These are phyloP conservation scores for Cadophora luteo-olivacea DNA, from an alignment of 2,329 filamentous ascomycete genomes.

Conservation along the genomic window DNA sequence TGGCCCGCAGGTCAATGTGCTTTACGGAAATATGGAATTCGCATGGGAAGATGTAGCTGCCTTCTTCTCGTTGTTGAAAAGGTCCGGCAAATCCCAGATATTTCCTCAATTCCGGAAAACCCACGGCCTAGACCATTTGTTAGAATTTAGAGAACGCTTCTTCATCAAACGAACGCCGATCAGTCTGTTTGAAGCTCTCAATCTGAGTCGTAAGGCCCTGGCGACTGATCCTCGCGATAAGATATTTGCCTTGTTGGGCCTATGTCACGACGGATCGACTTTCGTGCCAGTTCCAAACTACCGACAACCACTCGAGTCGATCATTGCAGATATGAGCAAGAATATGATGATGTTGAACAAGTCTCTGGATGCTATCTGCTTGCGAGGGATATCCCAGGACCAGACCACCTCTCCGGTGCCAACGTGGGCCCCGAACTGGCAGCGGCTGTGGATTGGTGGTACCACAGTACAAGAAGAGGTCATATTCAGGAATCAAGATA, in stretches of 20 bases:
- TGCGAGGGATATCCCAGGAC: constrained; percentile 18
- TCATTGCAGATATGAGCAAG: constrained; percentile 26
- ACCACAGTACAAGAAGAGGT: constrained; percentile 21
- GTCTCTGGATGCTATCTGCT: constrained; percentile 27
- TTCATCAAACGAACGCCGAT: constrained; percentile 17
- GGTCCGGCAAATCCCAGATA: neutral
- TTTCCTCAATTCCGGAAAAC: neutral
- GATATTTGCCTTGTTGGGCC: constrained; percentile 27
- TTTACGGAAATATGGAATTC: constrained; percentile 17
- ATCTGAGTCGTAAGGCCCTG: constrained; percentile 6
- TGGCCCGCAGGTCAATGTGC: constrained; percentile 20
- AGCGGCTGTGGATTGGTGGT: constrained; percentile 15
- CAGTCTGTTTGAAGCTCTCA: constrained; percentile 21
- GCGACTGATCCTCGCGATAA: constrained; percentile 31
- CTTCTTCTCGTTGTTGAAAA: constrained; percentile 10
- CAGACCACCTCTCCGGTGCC: constrained; percentile 1
- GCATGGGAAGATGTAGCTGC: constrained; percentile 39
- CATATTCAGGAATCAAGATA: constrained; percentile 5
- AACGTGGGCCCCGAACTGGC: constrained; percentile 23
- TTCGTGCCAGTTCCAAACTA: constrained; percentile 28
- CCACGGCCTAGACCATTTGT: constrained; percentile 11
- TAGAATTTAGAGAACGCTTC: constrained; percentile 20
- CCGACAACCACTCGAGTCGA: constrained; percentile 24
- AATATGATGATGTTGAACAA: constrained; percentile 19
- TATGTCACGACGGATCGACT: constrained; percentile 24